A percentile compares a stretch with the other conserved stretches of the same genome.
phyloP scores from a whole-genome alignment of 139 green algal genomes.

The Bryopsis sp. region DNA sequence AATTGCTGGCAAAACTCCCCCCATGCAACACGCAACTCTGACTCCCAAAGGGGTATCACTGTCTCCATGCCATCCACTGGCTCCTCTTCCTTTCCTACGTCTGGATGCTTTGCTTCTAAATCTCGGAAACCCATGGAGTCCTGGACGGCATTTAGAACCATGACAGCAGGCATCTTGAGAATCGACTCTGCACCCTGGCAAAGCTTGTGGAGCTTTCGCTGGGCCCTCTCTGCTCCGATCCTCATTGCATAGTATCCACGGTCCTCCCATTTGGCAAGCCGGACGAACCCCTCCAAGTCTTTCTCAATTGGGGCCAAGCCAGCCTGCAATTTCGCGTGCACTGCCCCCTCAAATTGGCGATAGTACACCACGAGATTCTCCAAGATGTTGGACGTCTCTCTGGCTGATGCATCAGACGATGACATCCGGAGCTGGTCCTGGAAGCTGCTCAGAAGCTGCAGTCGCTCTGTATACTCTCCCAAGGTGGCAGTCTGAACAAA shows the following conservation, averaged over 20 bases:
- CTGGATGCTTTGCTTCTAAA: too few relatives aligned
- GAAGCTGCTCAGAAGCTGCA: slow-evolving; percentile 65
- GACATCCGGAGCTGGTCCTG: slow-evolving; percentile 36
- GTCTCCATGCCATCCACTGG: too few relatives aligned
- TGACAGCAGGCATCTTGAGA: slow-evolving; percentile 38
- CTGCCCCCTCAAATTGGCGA: slow-evolving; percentile 13
- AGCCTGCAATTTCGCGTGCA: slow-evolving; percentile 40
- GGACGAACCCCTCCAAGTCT: slow-evolving; percentile 87
- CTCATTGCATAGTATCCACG: slow-evolving; percentile 82
- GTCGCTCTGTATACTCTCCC: slow-evolving; percentile 72
- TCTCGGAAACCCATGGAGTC: slow-evolving; percentile 29
- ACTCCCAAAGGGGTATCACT: too few relatives aligned
- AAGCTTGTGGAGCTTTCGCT: slow-evolving; percentile 77
- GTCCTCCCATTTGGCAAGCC: slow-evolving; percentile 96
- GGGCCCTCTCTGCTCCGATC: slow-evolving; percentile 66
- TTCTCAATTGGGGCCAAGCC: slow-evolving; percentile 62
- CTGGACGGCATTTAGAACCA: slow-evolving; percentile 32
- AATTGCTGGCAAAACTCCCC: too few relatives aligned
- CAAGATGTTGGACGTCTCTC: background rate
- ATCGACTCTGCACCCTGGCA: slow-evolving; percentile 37
- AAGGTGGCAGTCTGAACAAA: slow-evolving; percentile 81
- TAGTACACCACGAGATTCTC: background rate
- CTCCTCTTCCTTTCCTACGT: too few relatives aligned
- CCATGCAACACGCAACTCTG: too few relatives aligned
- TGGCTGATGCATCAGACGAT: too few relatives aligned